Evolutionary conservation across 192 early-diverging fungal genomes (phyloP).

Genomic region (Linnemannia zychae): DNA sequence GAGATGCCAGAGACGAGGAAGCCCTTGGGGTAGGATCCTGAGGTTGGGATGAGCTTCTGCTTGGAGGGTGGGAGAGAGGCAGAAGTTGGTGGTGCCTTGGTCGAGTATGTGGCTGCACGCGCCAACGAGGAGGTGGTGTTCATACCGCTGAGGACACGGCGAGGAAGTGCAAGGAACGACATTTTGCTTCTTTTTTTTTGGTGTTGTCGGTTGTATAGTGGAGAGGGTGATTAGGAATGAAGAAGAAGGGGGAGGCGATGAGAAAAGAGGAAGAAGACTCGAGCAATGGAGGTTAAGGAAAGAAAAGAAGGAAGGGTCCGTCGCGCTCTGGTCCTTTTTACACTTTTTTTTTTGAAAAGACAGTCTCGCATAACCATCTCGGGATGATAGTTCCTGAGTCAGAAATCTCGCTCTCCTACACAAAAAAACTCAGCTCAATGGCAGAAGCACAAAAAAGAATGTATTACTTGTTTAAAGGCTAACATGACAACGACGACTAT

Average conservation of each 20-base stretch:
- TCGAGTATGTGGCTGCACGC: constrained; percentile 27
- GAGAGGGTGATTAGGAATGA: not conserved
- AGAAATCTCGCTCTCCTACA: not conserved
- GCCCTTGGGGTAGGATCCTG: constrained; percentile 88
- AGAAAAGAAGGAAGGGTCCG: not conserved
- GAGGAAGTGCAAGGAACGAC: constrained; percentile 26
- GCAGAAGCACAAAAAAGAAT: too few relatives aligned
- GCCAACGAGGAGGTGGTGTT: constrained; percentile 11
- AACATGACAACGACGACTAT: not conserved
- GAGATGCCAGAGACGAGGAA: constrained; percentile 83
- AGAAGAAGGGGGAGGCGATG: not conserved
- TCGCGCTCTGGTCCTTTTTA: not conserved
- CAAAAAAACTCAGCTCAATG: not conserved
- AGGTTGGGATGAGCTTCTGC: constrained; percentile 74
- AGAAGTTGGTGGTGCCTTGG: constrained; percentile 40
- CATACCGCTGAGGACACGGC: constrained; percentile 16
- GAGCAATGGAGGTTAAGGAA: not conserved
- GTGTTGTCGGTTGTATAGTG: not conserved
- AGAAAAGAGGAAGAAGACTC: not conserved
- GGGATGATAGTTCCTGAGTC: not conserved
- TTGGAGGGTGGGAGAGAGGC: constrained; percentile 60
- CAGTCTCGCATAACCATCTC: not conserved
- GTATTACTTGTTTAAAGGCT: too few relatives aligned
- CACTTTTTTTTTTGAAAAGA: not conserved
- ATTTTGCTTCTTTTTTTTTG: not conserved